phyloP scores from a whole-genome alignment of 495 filamentous ascomycete species.

The Terfezia boudieri region DNA sequence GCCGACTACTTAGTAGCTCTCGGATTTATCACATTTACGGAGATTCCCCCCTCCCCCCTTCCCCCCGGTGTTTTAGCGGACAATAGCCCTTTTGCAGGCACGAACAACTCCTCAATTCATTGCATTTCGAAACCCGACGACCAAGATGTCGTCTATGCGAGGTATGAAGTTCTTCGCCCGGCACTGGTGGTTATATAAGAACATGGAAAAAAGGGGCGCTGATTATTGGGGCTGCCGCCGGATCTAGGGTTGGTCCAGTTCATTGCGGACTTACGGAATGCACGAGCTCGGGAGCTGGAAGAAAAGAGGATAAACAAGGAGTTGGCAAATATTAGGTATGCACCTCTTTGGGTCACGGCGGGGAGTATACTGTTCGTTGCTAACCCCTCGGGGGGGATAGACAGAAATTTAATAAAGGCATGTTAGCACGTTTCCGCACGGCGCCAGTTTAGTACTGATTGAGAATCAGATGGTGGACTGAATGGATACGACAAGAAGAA shows the following conservation, averaged over 20 bases:
- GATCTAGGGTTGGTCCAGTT: slow-evolving; percentile 67
- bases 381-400: slow-evolving; percentile 19
- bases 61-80: too few relatives aligned
- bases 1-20: too few relatives aligned
- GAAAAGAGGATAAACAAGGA: slow-evolving; percentile 99
- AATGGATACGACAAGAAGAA: slow-evolving; percentile 99
- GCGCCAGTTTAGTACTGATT: slow-evolving; percentile 9
- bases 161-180: slow-evolving; percentile 4
- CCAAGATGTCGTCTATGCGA: slow-evolving; percentile 18
- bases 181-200: too few relatives aligned
- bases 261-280: slow-evolving; percentile 91
- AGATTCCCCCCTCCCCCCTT: too few relatives aligned
- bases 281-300: slow-evolving; percentile 81
- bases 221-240: too few relatives aligned
- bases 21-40: too few relatives aligned
- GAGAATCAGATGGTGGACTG: slow-evolving; percentile 47
- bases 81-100: too few relatives aligned
- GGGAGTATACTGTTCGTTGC: too few relatives aligned
- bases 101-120: not conserved
- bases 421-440: slow-evolving; percentile 4
- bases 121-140: not conserved
- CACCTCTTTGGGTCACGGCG: not conserved
- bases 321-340: slow-evolving; percentile 78
- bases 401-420: slow-evolving; percentile 63
- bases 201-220: too few relatives aligned